These are phyloP conservation scores for Asterochloris erici DNA, from an alignment of 139 green algal genomes.

Conservation along the genomic window DNA sequence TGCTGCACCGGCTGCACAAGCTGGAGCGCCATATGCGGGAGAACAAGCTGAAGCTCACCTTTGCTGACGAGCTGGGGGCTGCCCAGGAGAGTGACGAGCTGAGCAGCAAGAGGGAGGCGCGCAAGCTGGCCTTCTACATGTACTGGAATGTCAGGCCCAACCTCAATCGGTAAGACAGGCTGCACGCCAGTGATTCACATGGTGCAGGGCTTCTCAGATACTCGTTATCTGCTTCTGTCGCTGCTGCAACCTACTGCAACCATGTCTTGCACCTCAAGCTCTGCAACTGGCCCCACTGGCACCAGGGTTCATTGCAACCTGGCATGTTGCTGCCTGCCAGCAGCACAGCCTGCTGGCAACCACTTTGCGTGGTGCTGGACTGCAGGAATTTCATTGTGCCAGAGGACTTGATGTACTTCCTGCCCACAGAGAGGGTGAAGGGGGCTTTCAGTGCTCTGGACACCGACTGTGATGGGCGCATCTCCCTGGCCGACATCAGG, in stretches of 20 bases:
- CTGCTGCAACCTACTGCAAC: too few relatives aligned
- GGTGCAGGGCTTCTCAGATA: too few relatives aligned
- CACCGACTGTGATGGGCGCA: slow-evolving; percentile 31
- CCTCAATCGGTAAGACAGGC: slow-evolving; percentile 1
- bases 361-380: too few relatives aligned
- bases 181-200: too few relatives aligned
- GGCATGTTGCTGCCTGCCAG: not conserved
- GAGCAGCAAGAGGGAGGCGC: slow-evolving; percentile 47
- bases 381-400: slow-evolving; percentile 23
- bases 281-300: not conserved
- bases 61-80: slow-evolving; percentile 46
- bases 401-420: slow-evolving; percentile 29
- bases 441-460: slow-evolving; percentile 29
- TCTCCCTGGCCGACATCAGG: slow-evolving; percentile 30
- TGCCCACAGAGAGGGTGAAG: slow-evolving; percentile 22
- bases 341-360: not conserved
- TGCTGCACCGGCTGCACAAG: slow-evolving; percentile 11
- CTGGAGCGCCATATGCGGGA: slow-evolving; percentile 59
- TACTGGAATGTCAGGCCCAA: slow-evolving; percentile 29
- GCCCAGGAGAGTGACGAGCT: slow-evolving; percentile 11
- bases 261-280: too few relatives aligned
- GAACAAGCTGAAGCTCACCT: slow-evolving; percentile 46
- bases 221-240: too few relatives aligned
- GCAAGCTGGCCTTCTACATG: slow-evolving; percentile 46
- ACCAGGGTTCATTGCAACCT: not conserved